Evolutionary conservation across 1,284 basidiomycete genomes (phyloP).

Genomic region (Ceratobasidium papillatum): DNA sequence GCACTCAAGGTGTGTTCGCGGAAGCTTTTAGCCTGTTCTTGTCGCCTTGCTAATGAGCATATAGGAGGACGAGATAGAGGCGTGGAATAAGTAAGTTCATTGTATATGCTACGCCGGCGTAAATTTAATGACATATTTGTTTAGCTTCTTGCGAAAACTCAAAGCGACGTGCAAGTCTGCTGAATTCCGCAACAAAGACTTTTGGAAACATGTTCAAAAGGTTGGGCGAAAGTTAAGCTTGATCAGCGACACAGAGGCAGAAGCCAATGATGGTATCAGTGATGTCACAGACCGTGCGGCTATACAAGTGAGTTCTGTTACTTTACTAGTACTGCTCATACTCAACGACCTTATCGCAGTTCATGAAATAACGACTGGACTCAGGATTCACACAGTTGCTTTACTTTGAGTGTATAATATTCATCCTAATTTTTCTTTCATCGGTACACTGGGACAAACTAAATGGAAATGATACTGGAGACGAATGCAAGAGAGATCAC

Average conservation of each 20-base stretch:
- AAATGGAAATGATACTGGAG: conserved; percentile 20
- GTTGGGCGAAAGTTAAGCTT: conserved; percentile 64
- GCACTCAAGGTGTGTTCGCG: conserved; percentile 63
- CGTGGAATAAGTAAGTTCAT: conserved; percentile 72
- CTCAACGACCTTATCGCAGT: neutral
- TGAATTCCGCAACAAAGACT: conserved; percentile 66
- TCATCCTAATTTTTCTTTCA: conserved; percentile 31
- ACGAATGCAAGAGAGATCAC: conserved; percentile 56
- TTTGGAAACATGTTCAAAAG: conserved; percentile 68
- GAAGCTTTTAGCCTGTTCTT: neutral
- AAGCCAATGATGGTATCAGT: conserved; percentile 41
- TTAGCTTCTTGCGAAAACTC: conserved; percentile 66
- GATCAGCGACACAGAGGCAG: conserved; percentile 70
- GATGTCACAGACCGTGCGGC: conserved; percentile 38
- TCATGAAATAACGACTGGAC: conserved; percentile 16
- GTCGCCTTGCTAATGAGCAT: neutral
- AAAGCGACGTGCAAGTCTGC: conserved; percentile 60
- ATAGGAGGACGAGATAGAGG: conserved; percentile 80
- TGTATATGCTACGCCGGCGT: neutral
- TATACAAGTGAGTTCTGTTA: conserved; percentile 24
- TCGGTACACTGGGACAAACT: conserved; percentile 9
- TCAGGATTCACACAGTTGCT: neutral
- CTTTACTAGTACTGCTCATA: neutral
- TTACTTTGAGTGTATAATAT: conserved; percentile 22
- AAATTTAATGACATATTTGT: conserved; percentile 8